Evolutionary conservation across 805 yeast species (phyloP), one percentile per base, ranked within the genome.

Genomic region (Candida namnaoensis): DNA sequence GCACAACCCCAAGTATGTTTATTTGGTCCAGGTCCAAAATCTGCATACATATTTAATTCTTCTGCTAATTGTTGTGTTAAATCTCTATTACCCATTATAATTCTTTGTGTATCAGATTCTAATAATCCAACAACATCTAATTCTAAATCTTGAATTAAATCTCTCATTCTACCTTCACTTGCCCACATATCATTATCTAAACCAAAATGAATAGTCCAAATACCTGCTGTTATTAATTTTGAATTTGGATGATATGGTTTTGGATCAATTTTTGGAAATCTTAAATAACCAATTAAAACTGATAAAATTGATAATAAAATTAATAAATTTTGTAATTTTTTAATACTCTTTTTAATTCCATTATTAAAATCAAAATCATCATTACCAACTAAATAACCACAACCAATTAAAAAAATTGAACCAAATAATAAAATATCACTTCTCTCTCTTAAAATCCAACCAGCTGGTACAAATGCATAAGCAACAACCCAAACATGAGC

Each of bases 1-100:
- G 93, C 93, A 39, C 90, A 83, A 35, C 99, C 99, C 99, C 99
- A 93, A 0, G 99, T 93, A 65, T 93, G 98, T 61, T 90, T 83
- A 60, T 88, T 87, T 41, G 98, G 97, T 12, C 97, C 96, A 7
- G 99, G 99, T 7, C 99, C 99, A 58, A 80, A 93, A 61, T 93
- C 99, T 23, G 82, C 90, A 58, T 93, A 93, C 91, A 88, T 88
- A 35, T 87, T 91, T 51, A 93, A 71, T 51, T 91, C 95, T 61
- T 88, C 95, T 1, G 96, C 96, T 41, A 93, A 65, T 49, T 80
- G 78, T 65, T 87, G 96, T 0, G 97, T 88, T 54, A 91, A 69
- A 57, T 93, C 99, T 55, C 99, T 76, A 66, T 90, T 88, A 40
- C 99, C 99, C 75, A 93, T 93, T 41, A 90, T 83, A 45, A 88